Conservation (phyloP, 2,329 filamentous ascomycete genomes). For the Penicillium verrucosum region DNA sequence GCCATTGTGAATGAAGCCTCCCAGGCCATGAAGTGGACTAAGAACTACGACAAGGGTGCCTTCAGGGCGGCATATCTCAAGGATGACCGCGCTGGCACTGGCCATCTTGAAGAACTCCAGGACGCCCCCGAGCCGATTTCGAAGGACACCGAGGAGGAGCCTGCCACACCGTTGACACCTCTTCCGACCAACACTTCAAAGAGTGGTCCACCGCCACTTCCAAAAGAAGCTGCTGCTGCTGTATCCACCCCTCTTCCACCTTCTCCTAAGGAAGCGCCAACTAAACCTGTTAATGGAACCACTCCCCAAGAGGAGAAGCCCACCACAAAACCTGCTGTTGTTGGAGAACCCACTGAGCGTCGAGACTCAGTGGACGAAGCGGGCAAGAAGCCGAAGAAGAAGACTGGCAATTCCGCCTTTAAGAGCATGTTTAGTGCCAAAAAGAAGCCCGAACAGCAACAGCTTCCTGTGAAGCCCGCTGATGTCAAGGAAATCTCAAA, state of each 20-base stretch:
- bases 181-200: slow-evolving; percentile 27
- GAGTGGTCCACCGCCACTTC: slow-evolving; percentile 30
- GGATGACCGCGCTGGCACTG: slow-evolving; percentile 69
- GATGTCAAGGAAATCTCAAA: slow-evolving; percentile 33
- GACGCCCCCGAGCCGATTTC: slow-evolving; percentile 10
- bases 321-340: slow-evolving; percentile 17
- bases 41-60: slow-evolving; percentile 85
- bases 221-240: slow-evolving; percentile 28
- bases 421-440: slow-evolving; percentile 46
- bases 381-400: slow-evolving; percentile 46
- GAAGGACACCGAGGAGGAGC: slow-evolving; percentile 34
- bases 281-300: slow-evolving; percentile 15
- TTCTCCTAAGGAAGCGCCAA: slow-evolving; percentile 24
- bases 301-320: slow-evolving; percentile 19
- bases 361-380: slow-evolving; percentile 34
- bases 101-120: slow-evolving; percentile 50
- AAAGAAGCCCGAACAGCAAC: slow-evolving; percentile 35
- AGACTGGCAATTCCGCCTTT: slow-evolving; percentile 40
- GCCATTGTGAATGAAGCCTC: slow-evolving; percentile 81
- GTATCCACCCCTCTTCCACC: slow-evolving; percentile 24
- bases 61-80: slow-evolving; percentile 83
- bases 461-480: slow-evolving; percentile 33
- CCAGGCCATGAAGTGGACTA: slow-evolving; percentile 95
- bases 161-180: slow-evolving; percentile 20
- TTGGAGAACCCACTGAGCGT: slow-evolving; percentile 27